These are phyloP conservation scores for Penicillium lividum DNA, from an alignment of 495 filamentous ascomycete genomes.

Conservation along the genomic window DNA sequence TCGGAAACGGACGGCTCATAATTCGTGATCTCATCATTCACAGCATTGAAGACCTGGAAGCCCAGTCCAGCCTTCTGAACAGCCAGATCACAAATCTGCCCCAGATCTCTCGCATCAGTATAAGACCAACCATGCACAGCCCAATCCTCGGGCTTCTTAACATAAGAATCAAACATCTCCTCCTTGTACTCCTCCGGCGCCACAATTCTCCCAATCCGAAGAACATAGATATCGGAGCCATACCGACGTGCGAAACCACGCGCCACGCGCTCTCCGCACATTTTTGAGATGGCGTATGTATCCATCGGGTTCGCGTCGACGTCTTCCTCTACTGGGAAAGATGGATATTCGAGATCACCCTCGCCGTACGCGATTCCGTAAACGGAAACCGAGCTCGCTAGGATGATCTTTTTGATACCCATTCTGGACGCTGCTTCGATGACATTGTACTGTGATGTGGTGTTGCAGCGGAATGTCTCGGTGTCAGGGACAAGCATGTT, in stretches of 20 bases:
- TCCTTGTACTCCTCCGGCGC: conserved; percentile 59
- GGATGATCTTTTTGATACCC: conserved; percentile 60
- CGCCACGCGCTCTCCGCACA: conserved; percentile 58
- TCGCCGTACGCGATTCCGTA: conserved; percentile 62
- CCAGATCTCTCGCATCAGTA: conserved; percentile 60
- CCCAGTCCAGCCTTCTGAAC: conserved; percentile 52
- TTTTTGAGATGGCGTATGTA: conserved; percentile 60
- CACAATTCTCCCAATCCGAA: conserved; percentile 60
- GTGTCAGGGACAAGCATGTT: conserved; percentile 64
- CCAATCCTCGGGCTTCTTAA: conserved; percentile 48
- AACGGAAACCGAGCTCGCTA: conserved; percentile 57
- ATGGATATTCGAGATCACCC: conserved; percentile 54
- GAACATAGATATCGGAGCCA: conserved; percentile 57
- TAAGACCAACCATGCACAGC: conserved; percentile 62
- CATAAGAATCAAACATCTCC: conserved; percentile 48
- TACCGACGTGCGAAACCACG: conserved; percentile 56
- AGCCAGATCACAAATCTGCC: conserved; percentile 56
- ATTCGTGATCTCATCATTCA: conserved; percentile 58
- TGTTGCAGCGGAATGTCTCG: conserved; percentile 58
- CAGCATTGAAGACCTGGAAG: conserved; percentile 63
- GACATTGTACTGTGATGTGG: conserved; percentile 56
- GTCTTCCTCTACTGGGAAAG: conserved; percentile 59
- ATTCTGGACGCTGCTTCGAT: conserved; percentile 62
- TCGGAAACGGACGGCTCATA: conserved; percentile 40
- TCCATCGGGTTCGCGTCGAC: conserved; percentile 56